Base-by-base conservation (phyloP, 139 green algal species). In the Coccomyxa sp. region DNA sequence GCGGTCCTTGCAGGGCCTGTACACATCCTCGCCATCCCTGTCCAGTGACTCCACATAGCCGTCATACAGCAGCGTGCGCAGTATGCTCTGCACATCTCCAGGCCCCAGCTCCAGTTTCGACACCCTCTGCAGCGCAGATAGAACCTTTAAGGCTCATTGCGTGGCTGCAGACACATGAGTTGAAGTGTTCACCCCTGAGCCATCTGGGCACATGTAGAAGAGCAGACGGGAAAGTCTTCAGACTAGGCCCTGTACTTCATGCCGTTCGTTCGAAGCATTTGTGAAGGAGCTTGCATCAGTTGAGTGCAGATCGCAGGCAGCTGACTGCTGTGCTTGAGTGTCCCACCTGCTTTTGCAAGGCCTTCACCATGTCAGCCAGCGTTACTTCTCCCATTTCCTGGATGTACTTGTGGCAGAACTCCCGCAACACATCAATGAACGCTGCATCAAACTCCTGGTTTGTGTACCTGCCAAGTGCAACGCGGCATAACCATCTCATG, bases 381-480 rank as follows among this genome's bases (percentile, higher is more conserved):
- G 86, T 87, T 14, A 78, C 83, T 35, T 92, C 82, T 1, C 82
- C 81, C 58, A 81, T 68, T 0, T 79, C 39, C 70, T 83, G 44
- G 68, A 96, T 91, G 83, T 87, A 93, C 29, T 85, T 85, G 68
- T 84, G 79, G 74, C 86, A 92, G 8, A 81, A 72, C 64, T 95
- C 83, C 0, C 86, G 85, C 69, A 97, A 78, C 38, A 91, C 81
- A 4, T 91, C 81, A 40, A 98, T 94, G 80, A 98, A 98, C 78
- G 94, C 93, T 6, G 75, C 68, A 78, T 99, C 95, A 75, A 96
- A 94, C 76, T 96, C 87, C 40, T 97, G 88, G 29, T 95, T 88
- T 0, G 93, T 96, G 86, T 98, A 99, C 95, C 91, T 95, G 81
- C 36, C 29, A 24, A 76, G 16, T 29, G 3, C 10, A 70, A 9